A percentile compares a stretch with the other conserved stretches of the same genome.
Conservation (phyloP, 441 rosid species). For the Gossypium lobatum region DNA sequence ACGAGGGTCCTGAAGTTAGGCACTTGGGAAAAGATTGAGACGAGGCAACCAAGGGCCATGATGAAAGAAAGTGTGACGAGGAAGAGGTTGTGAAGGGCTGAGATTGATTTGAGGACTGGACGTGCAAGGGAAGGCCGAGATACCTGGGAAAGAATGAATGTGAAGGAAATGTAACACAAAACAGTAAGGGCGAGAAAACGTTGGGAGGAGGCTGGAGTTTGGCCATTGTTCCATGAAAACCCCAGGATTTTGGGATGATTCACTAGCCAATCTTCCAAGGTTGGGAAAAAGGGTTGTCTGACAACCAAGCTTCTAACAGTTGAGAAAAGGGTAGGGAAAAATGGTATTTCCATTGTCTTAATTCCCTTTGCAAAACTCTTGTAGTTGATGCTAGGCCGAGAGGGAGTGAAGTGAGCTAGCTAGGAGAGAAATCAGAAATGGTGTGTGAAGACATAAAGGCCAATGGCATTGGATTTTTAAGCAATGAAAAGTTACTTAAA, state of each 20-base stretch:
- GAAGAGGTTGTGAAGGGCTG: constrained; percentile 48
- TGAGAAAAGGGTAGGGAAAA: not conserved
- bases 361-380: not conserved
- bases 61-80: constrained; percentile 39
- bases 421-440: not conserved
- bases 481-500: not conserved
- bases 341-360: constrained; percentile 4
- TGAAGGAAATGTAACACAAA: constrained; percentile 21
- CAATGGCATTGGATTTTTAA: not conserved
- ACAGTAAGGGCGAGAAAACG: constrained; percentile 38
- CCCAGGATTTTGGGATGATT: constrained; percentile 47
- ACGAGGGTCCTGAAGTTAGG: constrained; percentile 30
- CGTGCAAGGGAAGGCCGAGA: constrained; percentile 18
- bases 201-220: constrained; percentile 58
- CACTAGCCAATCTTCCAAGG: constrained; percentile 50
- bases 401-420: not conserved
- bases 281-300: constrained; percentile 23
- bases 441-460: not conserved
- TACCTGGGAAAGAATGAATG: constrained; percentile 25
- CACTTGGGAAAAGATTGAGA: constrained; percentile 35
- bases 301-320: not conserved
- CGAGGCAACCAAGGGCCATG: constrained; percentile 57
- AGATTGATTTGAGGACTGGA: constrained; percentile 46
- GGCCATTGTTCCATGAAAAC: constrained; percentile 52
- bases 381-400: not conserved